These are phyloP conservation scores for Gloeophyllum trabeum DNA, from an alignment of 768 basidiomycete genomes.

Conservation along the genomic window DNA sequence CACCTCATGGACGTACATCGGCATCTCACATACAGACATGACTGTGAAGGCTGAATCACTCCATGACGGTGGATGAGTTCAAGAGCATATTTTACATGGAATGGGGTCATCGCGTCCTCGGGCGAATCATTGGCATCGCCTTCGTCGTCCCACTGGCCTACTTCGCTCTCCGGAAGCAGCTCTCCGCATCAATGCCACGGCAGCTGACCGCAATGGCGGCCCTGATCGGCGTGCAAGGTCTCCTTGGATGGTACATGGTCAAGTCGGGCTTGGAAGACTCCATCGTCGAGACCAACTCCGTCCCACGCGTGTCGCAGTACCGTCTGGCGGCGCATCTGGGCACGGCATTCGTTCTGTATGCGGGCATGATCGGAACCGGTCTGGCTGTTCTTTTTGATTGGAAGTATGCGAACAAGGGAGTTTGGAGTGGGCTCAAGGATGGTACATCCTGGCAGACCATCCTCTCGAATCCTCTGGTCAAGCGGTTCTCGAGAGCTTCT, in stretches of 20 bases:
- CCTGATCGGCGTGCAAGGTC: conserved; percentile 85
- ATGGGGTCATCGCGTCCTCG: conserved; percentile 91
- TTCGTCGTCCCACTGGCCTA: conserved; percentile 82
- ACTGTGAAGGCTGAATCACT: conserved; percentile 69
- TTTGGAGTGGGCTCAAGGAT: conserved; percentile 44
- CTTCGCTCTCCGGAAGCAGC: conserved; percentile 60
- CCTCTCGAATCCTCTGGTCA: conserved; percentile 45
- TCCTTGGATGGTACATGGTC: conserved; percentile 99
- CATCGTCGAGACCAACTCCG: conserved; percentile 67
- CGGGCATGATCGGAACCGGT: conserved; percentile 82
- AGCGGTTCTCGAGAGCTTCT: conserved; percentile 45
- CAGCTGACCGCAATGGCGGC: conserved; percentile 63
- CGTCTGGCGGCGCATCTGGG: conserved; percentile 90
- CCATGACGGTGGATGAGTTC: conserved; percentile 82
- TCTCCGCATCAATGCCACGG: conserved; percentile 49
- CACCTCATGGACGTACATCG: no score
- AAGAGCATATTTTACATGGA: conserved; percentile 98
- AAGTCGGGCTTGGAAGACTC: conserved; percentile 87
- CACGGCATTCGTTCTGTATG: conserved; percentile 85
- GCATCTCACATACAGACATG: conserved; percentile 1
- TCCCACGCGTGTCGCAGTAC: conserved; percentile 95
- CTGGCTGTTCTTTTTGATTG: conserved; percentile 70
- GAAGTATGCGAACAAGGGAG: conserved; percentile 47
- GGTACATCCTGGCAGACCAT: conserved; percentile 29
- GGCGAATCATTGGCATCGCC: conserved; percentile 71